Evolutionary conservation across 306 rosid genomes (phyloP), one percentile per base, ranked within the genome.

Genomic region (Fagus sylvatica): DNA sequence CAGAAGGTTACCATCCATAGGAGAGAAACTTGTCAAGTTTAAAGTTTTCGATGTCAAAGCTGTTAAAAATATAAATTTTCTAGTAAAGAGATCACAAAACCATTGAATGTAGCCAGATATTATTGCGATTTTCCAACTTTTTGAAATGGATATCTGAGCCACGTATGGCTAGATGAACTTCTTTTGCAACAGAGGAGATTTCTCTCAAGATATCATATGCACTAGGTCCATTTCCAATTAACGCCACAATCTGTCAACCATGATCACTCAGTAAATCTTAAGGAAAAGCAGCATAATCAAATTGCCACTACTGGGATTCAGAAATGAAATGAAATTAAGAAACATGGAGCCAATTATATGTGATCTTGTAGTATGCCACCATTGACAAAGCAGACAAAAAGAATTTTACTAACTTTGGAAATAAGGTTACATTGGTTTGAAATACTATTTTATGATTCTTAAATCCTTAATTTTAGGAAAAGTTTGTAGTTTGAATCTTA

Each of bases 171-270:
- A 36, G 70, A 65, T 65, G 70, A 16, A 65, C 70, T 65, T 65
- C 70, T 37, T 65, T 65, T 37, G 70, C 70, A 65, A 17, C 70
- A 65, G 30, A 37, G 30, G 70, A 65, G 37, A 65, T 65, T 11
- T 65, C 69, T 64, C 46, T 65, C 70, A 65, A 65, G 48, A 65
- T 36, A 46, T 65, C 70, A 36, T 13, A 13, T 36, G 70, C 70
- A 65, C 46, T 37, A 65, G 70, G 5, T 65, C 70, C 70, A 65
- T 65, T 65, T 65, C 70, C 70, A 65, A 65, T 32, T 65, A 65
- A 2, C 28, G 36, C 70, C n/a, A 65, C 70, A 65, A 37, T 37
- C 70, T 65, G 46, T 65, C 70, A 37, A 36, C 6, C 70, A 0
- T 7, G 13, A 65, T 37, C 8, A 6, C 37, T 8, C 51, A 46